Conservation (phyloP, 805 yeast species). For the Candida takata region DNA sequence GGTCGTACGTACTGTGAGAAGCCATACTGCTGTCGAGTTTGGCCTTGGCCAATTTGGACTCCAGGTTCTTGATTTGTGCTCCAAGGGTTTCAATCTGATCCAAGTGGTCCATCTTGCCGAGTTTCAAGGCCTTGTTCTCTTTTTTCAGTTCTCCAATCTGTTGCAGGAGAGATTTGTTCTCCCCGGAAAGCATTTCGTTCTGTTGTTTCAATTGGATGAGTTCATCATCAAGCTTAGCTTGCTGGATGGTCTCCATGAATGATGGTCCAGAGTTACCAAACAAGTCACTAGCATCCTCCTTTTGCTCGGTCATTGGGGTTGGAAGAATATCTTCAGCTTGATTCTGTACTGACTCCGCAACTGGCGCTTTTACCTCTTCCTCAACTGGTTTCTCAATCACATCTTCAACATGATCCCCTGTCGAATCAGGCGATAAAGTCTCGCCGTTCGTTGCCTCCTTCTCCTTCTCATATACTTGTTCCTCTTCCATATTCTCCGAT, state of each 20-base stretch:
- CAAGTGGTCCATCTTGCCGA: conserved; percentile 29
- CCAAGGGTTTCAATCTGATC: conserved; percentile 28
- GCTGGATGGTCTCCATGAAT: conserved; percentile 22
- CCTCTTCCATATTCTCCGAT: too few relatives aligned
- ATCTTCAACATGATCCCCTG: too few relatives aligned
- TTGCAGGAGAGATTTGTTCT: conserved; percentile 19
- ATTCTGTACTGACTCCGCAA: too few relatives aligned
- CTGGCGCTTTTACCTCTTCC: too few relatives aligned
- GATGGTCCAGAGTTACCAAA: conserved; percentile 15
- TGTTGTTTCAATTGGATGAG: conserved; percentile 27
- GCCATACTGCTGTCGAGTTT: conserved; percentile 20
- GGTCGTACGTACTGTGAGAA: conserved; percentile 15
- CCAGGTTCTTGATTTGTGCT: conserved; percentile 21
- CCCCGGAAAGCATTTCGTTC: conserved; percentile 18
- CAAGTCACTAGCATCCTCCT: background rate
- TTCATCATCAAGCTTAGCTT: conserved; percentile 13
- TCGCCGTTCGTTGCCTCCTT: too few relatives aligned
- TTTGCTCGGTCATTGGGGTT: too few relatives aligned
- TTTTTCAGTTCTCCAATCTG: conserved; percentile 28
- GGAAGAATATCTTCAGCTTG: too few relatives aligned
- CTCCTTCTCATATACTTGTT: too few relatives aligned
- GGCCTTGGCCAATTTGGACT: conserved; percentile 17
- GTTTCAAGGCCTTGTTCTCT: conserved; percentile 31
- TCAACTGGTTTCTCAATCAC: too few relatives aligned
- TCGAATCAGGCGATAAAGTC: too few relatives aligned